Percentiles rank a stretch among this genome's conserved stretches.
These are phyloP conservation scores for Moesziomyces sp. DNA, from an alignment of 1,284 basidiomycete species.

Conservation along the genomic window DNA sequence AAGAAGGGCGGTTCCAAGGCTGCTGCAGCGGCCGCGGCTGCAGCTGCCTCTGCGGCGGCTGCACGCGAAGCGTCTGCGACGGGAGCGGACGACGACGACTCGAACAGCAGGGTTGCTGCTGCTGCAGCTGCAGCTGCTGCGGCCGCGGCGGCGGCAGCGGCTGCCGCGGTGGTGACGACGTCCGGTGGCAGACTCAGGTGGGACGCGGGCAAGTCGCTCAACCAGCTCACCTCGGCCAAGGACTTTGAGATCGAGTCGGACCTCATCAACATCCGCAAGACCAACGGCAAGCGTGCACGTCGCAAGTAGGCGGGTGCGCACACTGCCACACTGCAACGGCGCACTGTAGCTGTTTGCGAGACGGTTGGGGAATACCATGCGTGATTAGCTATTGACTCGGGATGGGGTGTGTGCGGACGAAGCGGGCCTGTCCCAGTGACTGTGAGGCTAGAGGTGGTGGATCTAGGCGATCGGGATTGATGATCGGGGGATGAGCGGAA, in stretches of 20 bases:
- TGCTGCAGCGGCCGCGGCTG: constrained; percentile 40
- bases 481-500: too few relatives aligned
- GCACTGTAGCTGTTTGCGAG: background rate
- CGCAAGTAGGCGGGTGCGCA: constrained; percentile 28
- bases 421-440: too few relatives aligned
- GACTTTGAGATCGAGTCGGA: constrained; percentile 67
- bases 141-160: constrained; percentile 32
- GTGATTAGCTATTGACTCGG: too few relatives aligned
- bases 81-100: constrained; percentile 50
- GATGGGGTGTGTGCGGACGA: too few relatives aligned
- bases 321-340: background rate
- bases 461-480: too few relatives aligned
- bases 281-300: constrained; percentile 62
- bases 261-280: constrained; percentile 66
- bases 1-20: constrained; percentile 44
- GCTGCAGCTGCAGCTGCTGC: constrained; percentile 40
- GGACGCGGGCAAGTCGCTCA: constrained; percentile 64
- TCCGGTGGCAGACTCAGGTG: constrained; percentile 61
- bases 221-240: constrained; percentile 63
- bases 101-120: constrained; percentile 40
- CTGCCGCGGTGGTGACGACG: constrained; percentile 50
- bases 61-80: constrained; percentile 46
- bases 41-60: constrained; percentile 38
- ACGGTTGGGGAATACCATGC: too few relatives aligned
- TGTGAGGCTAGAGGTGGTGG: too few relatives aligned